phyloP scores from a whole-genome alignment of 2,329 filamentous ascomycete species.

The Emericellopsis atlantica region DNA sequence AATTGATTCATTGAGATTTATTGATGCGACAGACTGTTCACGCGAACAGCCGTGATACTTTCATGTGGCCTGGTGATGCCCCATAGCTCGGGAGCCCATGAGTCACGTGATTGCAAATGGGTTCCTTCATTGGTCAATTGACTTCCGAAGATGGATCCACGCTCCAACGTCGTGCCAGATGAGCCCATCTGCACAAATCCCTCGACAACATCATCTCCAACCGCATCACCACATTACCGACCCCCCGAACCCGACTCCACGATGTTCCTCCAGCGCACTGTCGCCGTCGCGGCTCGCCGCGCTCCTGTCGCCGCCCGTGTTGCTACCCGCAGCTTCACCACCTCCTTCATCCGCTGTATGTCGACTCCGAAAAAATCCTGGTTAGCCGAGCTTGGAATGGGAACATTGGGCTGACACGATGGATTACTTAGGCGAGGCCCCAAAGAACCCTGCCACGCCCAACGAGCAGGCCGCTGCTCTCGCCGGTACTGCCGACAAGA shows the following conservation, averaged over 20 bases:
- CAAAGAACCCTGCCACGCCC: constrained; percentile 19
- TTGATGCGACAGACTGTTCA: background rate
- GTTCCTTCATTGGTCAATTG: constrained; percentile 22
- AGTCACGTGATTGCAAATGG: constrained; percentile 18
- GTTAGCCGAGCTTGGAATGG: background rate
- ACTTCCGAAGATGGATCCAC: constrained; percentile 13
- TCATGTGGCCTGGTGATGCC: background rate
- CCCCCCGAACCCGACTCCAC: constrained; percentile 9
- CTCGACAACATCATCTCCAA: constrained; percentile 20
- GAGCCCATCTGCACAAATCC: constrained; percentile 35
- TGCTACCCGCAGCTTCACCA: constrained; percentile 46
- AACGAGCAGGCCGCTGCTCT: constrained; percentile 22
- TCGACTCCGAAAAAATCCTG: constrained; percentile 7
- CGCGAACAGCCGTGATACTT: constrained; percentile 1
- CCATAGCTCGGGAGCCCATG: constrained; percentile 5
- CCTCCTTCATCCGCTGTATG: constrained; percentile 48
- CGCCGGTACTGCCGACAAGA: constrained; percentile 26
- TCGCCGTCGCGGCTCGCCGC: constrained; percentile 47
- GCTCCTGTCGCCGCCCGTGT: constrained; percentile 34
- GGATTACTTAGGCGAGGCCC: constrained; percentile 19
- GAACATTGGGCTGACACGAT: background rate
- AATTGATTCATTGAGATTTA: too few relatives aligned
- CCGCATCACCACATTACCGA: constrained; percentile 6
- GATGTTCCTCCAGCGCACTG: constrained; percentile 56
- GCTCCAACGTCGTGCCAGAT: constrained; percentile 24